These are phyloP conservation scores for Zangia roseola DNA, from an alignment of 768 basidiomycete species.

Conservation along the genomic window DNA sequence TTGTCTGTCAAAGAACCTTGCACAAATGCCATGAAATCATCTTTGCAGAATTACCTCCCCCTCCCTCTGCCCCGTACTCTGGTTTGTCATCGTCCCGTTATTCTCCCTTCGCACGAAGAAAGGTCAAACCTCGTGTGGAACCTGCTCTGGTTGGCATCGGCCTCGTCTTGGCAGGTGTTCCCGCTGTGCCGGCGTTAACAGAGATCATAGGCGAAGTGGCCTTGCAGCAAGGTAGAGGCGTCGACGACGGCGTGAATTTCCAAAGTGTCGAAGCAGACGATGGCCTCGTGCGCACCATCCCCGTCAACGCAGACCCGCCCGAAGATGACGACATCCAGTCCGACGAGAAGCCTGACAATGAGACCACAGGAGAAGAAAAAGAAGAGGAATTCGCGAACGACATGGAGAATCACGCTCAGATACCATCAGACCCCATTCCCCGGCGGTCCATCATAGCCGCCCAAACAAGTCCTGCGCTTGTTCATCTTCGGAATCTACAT, in stretches of 20 bases:
- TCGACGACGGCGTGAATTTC: slow-evolving; percentile 53
- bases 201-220: slow-evolving; percentile 80
- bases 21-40: slow-evolving; percentile 96
- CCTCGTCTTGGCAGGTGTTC: slow-evolving; percentile 70
- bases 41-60: slow-evolving; percentile 79
- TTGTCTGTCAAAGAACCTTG: slow-evolving; percentile 87
- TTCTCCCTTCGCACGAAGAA: slow-evolving; percentile 51
- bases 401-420: slow-evolving; percentile 13
- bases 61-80: slow-evolving; percentile 65
- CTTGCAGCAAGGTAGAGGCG: slow-evolving; percentile 82
- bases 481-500: slow-evolving; percentile 53
- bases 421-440: slow-evolving; percentile 24
- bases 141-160: slow-evolving; percentile 86
- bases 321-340: slow-evolving; percentile 46
- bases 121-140: slow-evolving; percentile 69
- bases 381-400: slow-evolving; percentile 5
- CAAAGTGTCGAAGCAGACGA: slow-evolving; percentile 49
- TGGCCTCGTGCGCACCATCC: slow-evolving; percentile 34
- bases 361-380: slow-evolving; percentile 20
- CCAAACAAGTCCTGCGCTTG: slow-evolving; percentile 72
- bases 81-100: slow-evolving; percentile 49
- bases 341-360: slow-evolving; percentile 40
- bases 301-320: slow-evolving; percentile 19
- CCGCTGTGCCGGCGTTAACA: slow-evolving; percentile 73
- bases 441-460: slow-evolving; percentile 59